Percentiles rank a stretch among this genome's conserved stretches.
Conservation (phyloP, 768 basidiomycete genomes). For the Lentinus tigrinus region DNA sequence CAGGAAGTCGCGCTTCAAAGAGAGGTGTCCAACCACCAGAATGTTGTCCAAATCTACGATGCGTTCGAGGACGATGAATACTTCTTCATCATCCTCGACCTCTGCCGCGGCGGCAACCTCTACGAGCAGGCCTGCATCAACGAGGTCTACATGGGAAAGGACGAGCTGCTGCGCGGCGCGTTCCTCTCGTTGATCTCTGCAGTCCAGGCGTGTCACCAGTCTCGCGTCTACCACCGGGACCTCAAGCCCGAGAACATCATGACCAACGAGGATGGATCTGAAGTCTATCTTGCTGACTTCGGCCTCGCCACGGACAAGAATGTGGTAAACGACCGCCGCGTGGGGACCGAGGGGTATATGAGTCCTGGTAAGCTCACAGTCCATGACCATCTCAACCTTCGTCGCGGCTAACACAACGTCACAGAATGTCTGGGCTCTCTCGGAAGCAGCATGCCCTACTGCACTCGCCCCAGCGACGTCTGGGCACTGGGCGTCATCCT, state of each 20-base stretch:
- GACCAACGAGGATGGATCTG: conserved; percentile 37
- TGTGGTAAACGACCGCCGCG: conserved; percentile 18
- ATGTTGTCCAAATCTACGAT: conserved; percentile 68
- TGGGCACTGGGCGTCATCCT: conserved; percentile 82
- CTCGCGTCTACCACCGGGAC: conserved; percentile 85
- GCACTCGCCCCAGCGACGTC: conserved; percentile 63
- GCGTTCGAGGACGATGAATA: conserved; percentile 59
- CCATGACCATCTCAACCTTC: not conserved
- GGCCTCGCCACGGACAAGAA: conserved; percentile 24
- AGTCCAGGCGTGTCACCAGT: conserved; percentile 47
- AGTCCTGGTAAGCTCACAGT: conserved; percentile 21
- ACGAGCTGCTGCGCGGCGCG: conserved; percentile 13
- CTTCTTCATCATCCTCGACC: conserved; percentile 68
- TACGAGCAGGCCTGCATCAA: conserved; percentile 42
- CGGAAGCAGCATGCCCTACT: conserved; percentile 46
- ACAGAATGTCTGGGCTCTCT: conserved; percentile 38
- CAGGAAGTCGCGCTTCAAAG: conserved; percentile 67
- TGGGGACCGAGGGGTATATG: conserved; percentile 24
- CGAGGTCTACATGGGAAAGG: conserved; percentile 34
- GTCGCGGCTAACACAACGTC: not conserved
- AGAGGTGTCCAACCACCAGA: conserved; percentile 52
- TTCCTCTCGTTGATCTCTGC: conserved; percentile 56
- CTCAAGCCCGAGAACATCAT: conserved; percentile 99
- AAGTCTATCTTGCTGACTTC: conserved; percentile 49
- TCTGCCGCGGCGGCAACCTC: conserved; percentile 41